phyloP scores from a whole-genome alignment of 2,329 filamentous ascomycete genomes.

The Fusarium sp. region DNA sequence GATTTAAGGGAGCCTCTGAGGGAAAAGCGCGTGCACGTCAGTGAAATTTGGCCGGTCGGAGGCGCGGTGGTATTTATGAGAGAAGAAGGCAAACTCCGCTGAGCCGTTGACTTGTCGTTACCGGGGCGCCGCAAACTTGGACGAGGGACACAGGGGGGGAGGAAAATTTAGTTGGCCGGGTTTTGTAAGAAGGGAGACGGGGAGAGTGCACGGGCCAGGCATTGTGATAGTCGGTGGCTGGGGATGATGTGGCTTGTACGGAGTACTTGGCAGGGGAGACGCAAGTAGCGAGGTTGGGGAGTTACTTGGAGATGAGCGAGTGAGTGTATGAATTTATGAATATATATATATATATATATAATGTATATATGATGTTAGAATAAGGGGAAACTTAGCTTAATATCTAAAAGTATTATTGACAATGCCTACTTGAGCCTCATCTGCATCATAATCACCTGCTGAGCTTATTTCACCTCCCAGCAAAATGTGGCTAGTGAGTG shows the following conservation, averaged over 20 bases:
- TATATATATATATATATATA: no score
- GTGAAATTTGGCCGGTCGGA: constrained; percentile 57
- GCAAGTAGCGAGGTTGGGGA: constrained; percentile 18
- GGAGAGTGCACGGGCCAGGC: constrained; percentile 27
- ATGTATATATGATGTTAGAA: no score
- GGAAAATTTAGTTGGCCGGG: constrained; percentile 52
- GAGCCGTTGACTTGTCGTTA: constrained; percentile 53
- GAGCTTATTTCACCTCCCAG: background rate
- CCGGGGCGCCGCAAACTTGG: constrained; percentile 50
- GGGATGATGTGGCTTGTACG: constrained; percentile 14
- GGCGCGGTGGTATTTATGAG: constrained; percentile 61
- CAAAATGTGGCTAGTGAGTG: constrained; percentile 16
- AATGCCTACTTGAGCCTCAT: no score
- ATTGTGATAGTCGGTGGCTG: constrained; percentile 5
- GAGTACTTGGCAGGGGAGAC: constrained; percentile 20
- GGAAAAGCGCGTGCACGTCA: constrained; percentile 60
- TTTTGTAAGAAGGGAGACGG: constrained; percentile 34
- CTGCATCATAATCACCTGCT: no score
- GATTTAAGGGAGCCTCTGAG: constrained; percentile 52
- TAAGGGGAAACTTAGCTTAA: no score
- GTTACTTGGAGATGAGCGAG: background rate
- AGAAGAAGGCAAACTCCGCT: constrained; percentile 51
- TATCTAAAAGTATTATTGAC: no score
- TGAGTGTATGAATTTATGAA: background rate
- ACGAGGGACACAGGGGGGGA: constrained; percentile 41